phyloP scores from a whole-genome alignment of 192 early-diverging fungal genomes.

The Podila horticola region DNA sequence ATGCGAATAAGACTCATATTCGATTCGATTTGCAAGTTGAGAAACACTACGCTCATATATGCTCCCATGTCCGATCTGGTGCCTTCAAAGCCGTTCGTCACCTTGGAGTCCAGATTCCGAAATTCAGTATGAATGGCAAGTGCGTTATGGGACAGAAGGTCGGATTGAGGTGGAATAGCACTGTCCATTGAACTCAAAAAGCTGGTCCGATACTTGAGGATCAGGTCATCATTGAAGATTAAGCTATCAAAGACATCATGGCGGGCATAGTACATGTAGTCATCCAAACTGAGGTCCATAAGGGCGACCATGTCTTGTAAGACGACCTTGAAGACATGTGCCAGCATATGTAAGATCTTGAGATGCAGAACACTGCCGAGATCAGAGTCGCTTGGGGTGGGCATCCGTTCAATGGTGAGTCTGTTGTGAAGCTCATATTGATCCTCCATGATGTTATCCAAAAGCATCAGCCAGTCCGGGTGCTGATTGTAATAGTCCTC shows the following conservation, averaged over 20 bases:
- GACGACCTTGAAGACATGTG: not conserved
- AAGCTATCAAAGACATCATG: conserved; percentile 2
- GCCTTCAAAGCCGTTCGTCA: conserved; percentile 2
- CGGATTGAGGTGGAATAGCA: not conserved
- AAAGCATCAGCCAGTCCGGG: not conserved
- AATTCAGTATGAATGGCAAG: conserved; percentile 4
- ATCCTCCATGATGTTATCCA: conserved; percentile 8
- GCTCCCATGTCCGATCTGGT: not conserved
- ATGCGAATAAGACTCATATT: no score
- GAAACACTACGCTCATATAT: no score
- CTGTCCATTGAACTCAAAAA: not conserved
- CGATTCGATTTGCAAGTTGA: no score
- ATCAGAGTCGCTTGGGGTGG: not conserved
- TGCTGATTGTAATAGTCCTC: no score
- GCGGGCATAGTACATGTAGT: not conserved
- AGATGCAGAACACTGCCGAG: not conserved
- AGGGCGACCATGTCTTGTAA: not conserved
- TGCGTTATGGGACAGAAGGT: conserved; percentile 5
- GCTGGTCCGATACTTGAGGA: not conserved
- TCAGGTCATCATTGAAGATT: not conserved
- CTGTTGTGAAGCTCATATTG: not conserved
- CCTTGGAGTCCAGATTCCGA: conserved; percentile 3
- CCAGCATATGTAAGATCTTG: conserved; percentile 1
- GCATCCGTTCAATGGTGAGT: not conserved
- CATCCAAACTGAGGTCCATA: not conserved